These are phyloP conservation scores for Aspergillus indologenus DNA, from an alignment of 495 filamentous ascomycete genomes.

Conservation along the genomic window DNA sequence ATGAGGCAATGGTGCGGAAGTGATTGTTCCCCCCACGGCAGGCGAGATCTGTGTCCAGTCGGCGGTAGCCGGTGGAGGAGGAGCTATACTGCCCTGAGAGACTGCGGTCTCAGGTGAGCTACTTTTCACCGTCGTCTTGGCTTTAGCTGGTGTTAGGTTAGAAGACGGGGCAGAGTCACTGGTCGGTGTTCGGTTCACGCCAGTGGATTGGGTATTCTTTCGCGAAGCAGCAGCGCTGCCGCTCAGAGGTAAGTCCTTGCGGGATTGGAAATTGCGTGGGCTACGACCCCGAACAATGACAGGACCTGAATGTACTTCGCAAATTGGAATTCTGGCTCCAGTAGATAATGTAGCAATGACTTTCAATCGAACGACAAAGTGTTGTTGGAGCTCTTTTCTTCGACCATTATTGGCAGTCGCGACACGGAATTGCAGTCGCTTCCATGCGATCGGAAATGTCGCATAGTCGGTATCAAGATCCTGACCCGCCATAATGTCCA, in stretches of 20 bases:
- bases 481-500: conserved; percentile 72
- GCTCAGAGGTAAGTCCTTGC: conserved; percentile 71
- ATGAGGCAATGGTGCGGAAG: conserved; percentile 31
- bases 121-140: conserved; percentile 45
- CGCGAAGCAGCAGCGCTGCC: conserved; percentile 69
- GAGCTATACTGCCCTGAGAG: conserved; percentile 34
- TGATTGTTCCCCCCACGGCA: conserved; percentile 24
- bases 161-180: conserved; percentile 43
- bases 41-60: conserved; percentile 43
- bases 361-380: conserved; percentile 73
- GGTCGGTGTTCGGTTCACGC: conserved; percentile 46
- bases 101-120: conserved; percentile 41
- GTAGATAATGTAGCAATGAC: conserved; percentile 69
- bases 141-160: conserved; percentile 52
- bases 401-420: conserved; percentile 83
- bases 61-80: conserved; percentile 34
- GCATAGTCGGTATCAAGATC: conserved; percentile 75
- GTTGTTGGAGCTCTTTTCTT: conserved; percentile 76
- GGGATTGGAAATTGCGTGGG: conserved; percentile 73
- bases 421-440: conserved; percentile 86
- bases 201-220: conserved; percentile 40
- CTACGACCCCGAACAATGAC: conserved; percentile 77
- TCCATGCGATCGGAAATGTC: conserved; percentile 85
- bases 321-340: conserved; percentile 63
- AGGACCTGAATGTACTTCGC: conserved; percentile 69